phyloP scores from a whole-genome alignment of 352 stramenopile species.

The Halophytophthora batemanensis region DNA sequence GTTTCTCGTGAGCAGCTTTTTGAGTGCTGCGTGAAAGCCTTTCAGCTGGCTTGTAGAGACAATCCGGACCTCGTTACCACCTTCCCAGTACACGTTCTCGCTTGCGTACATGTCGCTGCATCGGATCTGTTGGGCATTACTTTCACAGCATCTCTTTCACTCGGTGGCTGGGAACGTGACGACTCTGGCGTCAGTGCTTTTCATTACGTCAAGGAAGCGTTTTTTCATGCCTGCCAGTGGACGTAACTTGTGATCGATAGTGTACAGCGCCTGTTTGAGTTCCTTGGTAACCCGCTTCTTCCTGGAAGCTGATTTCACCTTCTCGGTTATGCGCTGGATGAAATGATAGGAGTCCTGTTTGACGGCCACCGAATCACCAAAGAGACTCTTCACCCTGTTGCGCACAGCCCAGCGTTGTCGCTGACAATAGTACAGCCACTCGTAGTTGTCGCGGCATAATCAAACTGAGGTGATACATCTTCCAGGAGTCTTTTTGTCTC shows the following conservation, averaged over 20 bases:
- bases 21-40: background rate
- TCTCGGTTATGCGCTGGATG: background rate
- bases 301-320: background rate
- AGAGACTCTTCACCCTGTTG: background rate
- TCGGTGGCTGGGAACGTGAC: no score
- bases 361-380: background rate
- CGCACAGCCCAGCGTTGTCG: background rate
- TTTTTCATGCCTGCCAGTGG: no score
- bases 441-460: background rate
- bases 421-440: background rate
- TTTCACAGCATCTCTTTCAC: no score
- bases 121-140: no score
- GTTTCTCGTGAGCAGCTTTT: background rate
- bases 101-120: background rate
- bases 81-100: background rate
- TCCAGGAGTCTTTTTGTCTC: background rate
- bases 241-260: background rate
- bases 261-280: background rate
- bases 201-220: no score
- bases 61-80: background rate
- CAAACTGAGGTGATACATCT: background rate
- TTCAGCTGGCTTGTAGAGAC: conserved; percentile 1
- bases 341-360: background rate
- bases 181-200: no score
- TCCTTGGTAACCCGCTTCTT: background rate